A percentile compares a stretch with the other conserved stretches of the same genome.
Evolutionary conservation across 495 filamentous ascomycete species (phyloP).

Genomic region (Penicillium paradoxum): DNA sequence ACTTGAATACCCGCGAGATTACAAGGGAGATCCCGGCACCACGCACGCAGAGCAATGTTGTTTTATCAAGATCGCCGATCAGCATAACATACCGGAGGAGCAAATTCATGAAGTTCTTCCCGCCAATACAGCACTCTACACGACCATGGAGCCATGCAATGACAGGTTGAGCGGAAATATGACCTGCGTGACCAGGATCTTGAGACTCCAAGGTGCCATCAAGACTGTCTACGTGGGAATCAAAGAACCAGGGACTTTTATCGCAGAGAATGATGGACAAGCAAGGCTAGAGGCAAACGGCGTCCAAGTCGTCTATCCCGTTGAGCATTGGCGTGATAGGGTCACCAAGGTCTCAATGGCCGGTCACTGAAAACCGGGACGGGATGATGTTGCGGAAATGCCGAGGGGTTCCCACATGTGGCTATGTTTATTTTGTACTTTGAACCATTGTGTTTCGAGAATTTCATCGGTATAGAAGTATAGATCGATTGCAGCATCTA

Average conservation of each 20-base stretch:
- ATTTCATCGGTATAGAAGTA: too few relatives aligned
- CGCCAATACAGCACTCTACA: conserved; percentile 31
- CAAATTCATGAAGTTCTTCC: conserved; percentile 35
- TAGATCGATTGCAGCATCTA: too few relatives aligned
- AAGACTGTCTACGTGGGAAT: conserved; percentile 29
- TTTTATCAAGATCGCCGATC: conserved; percentile 43
- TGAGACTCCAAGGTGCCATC: conserved; percentile 20
- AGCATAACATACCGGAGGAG: conserved; percentile 34
- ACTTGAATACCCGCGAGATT: conserved; percentile 28
- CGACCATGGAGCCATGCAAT: conserved; percentile 35
- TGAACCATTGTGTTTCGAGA: too few relatives aligned
- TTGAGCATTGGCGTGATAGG: conserved; percentile 21
- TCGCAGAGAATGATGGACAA: conserved; percentile 21
- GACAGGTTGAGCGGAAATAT: conserved; percentile 28
- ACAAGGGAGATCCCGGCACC: conserved; percentile 32
- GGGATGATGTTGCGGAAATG: too few relatives aligned
- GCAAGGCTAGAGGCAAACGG: conserved; percentile 23
- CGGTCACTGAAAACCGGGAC: conserved; percentile 25
- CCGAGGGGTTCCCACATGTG: too few relatives aligned
- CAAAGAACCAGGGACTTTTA: conserved; percentile 29
- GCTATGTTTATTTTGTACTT: too few relatives aligned
- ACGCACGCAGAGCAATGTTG: conserved; percentile 46
- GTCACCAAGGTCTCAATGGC: conserved; percentile 23
- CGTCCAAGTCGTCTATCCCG: conserved; percentile 14
- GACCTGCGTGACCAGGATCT: conserved; percentile 25